Percentiles rank a stretch among this genome's conserved stretches.
phyloP scores from a whole-genome alignment of 1,139 yeast species.

The Blastobotrys persicus region DNA sequence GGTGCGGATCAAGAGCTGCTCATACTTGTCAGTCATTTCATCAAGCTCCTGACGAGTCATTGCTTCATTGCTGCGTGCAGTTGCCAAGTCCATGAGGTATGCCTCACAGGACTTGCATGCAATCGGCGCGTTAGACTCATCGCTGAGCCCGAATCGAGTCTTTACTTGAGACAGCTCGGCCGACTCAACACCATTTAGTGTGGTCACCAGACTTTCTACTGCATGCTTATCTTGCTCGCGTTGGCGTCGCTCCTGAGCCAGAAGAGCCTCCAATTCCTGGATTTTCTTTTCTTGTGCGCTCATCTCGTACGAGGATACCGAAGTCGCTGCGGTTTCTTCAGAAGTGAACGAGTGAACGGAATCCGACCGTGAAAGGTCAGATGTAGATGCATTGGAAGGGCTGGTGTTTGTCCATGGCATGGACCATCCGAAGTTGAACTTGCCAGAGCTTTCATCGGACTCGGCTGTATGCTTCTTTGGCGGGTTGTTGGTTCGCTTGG shows the following conservation, averaged over 20 bases:
- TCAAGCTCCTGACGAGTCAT: conserved; percentile 36
- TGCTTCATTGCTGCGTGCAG: conserved; percentile 34
- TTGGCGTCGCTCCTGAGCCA: conserved; percentile 22
- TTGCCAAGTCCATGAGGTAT: conserved; percentile 34
- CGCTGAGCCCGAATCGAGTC: conserved; percentile 14
- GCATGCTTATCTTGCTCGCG: conserved; percentile 21
- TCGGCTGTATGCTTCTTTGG: not conserved
- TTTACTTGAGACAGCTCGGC: conserved; percentile 11
- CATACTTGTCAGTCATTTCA: conserved; percentile 27
- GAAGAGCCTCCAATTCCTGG: conserved; percentile 20
- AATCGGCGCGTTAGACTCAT: not conserved
- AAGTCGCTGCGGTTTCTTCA: conserved; percentile 11
- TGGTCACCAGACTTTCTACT: conserved; percentile 16
- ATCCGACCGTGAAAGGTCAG: conserved; percentile 9
- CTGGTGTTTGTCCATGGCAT: conserved; percentile 1
- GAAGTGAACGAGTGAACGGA: conserved; percentile 13
- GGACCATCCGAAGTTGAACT: conserved; percentile 9
- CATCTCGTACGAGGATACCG: conserved; percentile 12
- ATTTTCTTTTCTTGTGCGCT: conserved; percentile 15
- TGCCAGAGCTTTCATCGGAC: not conserved
- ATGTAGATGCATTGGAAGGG: conserved; percentile 1
- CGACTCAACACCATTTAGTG: conserved; percentile 2
- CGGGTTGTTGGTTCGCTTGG: not conserved
- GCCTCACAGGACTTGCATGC: conserved; percentile 29
- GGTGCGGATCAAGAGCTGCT: not conserved